phyloP scores from a whole-genome alignment of 306 rosid species.

The Cicer bijugum region DNA sequence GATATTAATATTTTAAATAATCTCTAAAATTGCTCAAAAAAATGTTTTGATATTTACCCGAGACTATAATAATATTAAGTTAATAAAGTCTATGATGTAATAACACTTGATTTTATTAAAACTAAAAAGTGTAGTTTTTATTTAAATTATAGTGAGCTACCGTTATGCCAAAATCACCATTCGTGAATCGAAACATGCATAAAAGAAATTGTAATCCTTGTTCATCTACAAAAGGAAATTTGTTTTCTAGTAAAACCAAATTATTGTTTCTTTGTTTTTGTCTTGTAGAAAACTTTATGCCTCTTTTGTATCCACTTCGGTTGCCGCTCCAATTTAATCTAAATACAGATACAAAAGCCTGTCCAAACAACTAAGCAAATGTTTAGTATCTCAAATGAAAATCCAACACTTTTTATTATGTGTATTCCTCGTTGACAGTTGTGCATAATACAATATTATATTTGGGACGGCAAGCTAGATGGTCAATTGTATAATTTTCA shows the following conservation, averaged over 20 bases:
- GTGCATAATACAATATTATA: neutral
- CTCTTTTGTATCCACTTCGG: constrained; percentile 16
- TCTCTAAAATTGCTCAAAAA: too few species aligned
- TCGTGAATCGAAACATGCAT: too few species aligned
- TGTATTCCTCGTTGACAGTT: constrained; percentile 11
- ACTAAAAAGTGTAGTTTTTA: too few species aligned
- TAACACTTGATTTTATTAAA: too few species aligned
- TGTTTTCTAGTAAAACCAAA: neutral
- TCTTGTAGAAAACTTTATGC: neutral
- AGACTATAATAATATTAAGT: too few species aligned
- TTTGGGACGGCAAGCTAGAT: constrained; percentile 50
- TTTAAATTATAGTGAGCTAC: too few species aligned
- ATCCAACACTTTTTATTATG: neutral
- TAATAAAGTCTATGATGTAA: too few species aligned
- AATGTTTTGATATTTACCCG: too few species aligned
- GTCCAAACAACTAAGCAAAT: constrained; percentile 44
- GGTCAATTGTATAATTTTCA: constrained; percentile 4
- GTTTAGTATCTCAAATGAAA: neutral
- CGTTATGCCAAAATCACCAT: too few species aligned
- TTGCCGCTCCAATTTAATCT: constrained; percentile 33
- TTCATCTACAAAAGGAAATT: neutral
- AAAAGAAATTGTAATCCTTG: neutral
- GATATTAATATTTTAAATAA: too few species aligned
- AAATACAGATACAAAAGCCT: constrained; percentile 36
- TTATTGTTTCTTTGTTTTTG: constrained; percentile 32